Evolutionary conservation across 1,284 basidiomycete species (phyloP).

Genomic region (Calocybe gambosa): DNA sequence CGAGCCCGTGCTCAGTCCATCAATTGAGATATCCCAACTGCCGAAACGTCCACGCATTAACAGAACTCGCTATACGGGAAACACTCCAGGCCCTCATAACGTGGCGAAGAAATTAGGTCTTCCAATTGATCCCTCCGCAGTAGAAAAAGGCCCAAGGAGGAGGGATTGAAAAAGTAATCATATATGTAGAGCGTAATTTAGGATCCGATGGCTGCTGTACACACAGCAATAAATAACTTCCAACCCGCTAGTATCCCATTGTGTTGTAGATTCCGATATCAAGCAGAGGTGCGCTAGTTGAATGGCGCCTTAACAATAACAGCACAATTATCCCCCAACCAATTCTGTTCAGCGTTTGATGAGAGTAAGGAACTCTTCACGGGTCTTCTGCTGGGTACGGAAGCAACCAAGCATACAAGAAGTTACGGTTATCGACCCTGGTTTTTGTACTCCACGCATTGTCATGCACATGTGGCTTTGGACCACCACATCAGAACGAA

Average conservation of each 20-base stretch:
- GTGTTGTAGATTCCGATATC: not conserved
- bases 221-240: constrained; percentile 11
- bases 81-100: constrained; percentile 25
- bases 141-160: constrained; percentile 48
- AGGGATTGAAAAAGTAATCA: constrained; percentile 29
- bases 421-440: constrained; percentile 91
- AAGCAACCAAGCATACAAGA: constrained; percentile 99
- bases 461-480: constrained; percentile 97
- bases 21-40: constrained; percentile 24
- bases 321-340: too few relatives aligned
- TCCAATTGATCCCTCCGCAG: constrained; percentile 53
- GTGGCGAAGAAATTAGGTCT: constrained; percentile 48
- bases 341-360: constrained; percentile 50
- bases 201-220: constrained; percentile 9
- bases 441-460: constrained; percentile 99
- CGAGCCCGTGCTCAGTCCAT: constrained; percentile 23
- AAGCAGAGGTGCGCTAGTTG: not conserved
- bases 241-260: constrained; percentile 5
- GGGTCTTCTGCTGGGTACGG: constrained; percentile 93
- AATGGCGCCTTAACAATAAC: constrained; percentile 12
- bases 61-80: constrained; percentile 28
- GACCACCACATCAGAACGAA: constrained; percentile 9
- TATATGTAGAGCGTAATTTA: not conserved
- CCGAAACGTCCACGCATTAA: constrained; percentile 43
- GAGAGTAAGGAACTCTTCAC: constrained; percentile 88